These are phyloP conservation scores for Phytophthora cactorum DNA, from an alignment of 352 stramenopile genomes.

Conservation along the genomic window DNA sequence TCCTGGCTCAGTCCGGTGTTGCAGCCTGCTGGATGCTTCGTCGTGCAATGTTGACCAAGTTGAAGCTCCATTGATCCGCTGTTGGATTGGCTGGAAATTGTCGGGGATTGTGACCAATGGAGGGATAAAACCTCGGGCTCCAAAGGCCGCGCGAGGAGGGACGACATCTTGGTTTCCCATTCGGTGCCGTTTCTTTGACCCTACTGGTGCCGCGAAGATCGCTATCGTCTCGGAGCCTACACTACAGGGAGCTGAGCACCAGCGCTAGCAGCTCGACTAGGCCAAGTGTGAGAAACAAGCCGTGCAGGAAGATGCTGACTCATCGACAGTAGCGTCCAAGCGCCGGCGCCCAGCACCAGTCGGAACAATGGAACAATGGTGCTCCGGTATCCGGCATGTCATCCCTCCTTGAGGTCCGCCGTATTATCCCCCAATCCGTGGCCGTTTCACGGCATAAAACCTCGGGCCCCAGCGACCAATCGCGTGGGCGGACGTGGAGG, in stretches of 20 bases:
- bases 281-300: background rate
- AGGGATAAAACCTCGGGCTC: background rate
- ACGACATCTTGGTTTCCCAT: slow-evolving; percentile 8
- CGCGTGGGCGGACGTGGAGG: slow-evolving; percentile 26
- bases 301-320: background rate
- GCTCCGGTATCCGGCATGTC: background rate
- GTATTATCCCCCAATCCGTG: background rate
- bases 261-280: background rate
- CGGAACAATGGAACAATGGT: background rate
- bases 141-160: slow-evolving; percentile 10
- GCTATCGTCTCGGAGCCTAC: background rate
- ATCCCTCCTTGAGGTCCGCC: background rate
- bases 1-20: slow-evolving; percentile 22
- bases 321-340: background rate
- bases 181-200: background rate
- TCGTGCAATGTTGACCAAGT: slow-evolving; percentile 35
- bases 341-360: too few relatives aligned
- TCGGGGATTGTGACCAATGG: slow-evolving; percentile 16
- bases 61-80: slow-evolving; percentile 28
- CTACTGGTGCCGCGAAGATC: background rate
- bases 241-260: background rate
- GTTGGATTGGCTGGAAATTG: slow-evolving; percentile 24
- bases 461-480: slow-evolving; percentile 40
- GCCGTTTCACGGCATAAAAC: slow-evolving; percentile 42
- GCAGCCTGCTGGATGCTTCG: slow-evolving; percentile 4